Conservation (phyloP, 768 basidiomycete genomes). For the Mrakia hoshinonis region DNA sequence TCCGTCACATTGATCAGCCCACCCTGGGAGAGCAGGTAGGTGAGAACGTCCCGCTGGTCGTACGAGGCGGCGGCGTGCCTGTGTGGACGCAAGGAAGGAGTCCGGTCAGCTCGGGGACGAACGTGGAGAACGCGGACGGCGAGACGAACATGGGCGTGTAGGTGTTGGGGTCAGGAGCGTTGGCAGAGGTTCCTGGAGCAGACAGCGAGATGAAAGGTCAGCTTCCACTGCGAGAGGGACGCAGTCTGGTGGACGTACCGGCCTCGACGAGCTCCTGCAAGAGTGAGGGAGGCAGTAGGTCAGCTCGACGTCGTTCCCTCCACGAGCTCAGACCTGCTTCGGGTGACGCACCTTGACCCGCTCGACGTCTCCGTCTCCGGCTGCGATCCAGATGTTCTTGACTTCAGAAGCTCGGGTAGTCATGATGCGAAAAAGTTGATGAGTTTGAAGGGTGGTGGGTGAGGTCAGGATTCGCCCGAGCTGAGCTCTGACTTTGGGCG, state of each 20-base stretch:
- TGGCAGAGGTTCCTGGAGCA: constrained; percentile 11
- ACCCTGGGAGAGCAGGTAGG: constrained; percentile 71
- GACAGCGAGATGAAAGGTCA: not conserved
- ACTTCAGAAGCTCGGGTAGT: constrained; percentile 20
- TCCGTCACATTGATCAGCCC: constrained; percentile 82
- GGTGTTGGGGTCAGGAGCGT: constrained; percentile 27
- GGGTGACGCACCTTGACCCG: constrained; percentile 55
- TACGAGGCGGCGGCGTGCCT: constrained; percentile 95
- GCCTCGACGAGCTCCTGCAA: constrained; percentile 26
- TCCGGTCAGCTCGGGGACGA: constrained; percentile 27
- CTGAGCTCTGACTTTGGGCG: not conserved
- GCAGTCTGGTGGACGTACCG: not conserved
- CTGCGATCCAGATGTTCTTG: constrained; percentile 82
- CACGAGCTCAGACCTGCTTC: not conserved
- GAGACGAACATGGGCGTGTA: constrained; percentile 28
- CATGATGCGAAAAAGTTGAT: not conserved
- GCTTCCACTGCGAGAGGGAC: not conserved
- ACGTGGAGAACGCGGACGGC: constrained; percentile 30
- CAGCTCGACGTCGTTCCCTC: not conserved
- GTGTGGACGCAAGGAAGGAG: constrained; percentile 25
- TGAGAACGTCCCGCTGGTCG: constrained; percentile 63
- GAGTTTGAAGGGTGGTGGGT: not conserved
- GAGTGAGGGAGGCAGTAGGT: not conserved
- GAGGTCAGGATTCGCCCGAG: not conserved
- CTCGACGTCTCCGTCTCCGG: constrained; percentile 77